Base-by-base conservation (phyloP, 2,329 filamentous ascomycete species). In the Paraconiothyrium brasiliense region DNA sequence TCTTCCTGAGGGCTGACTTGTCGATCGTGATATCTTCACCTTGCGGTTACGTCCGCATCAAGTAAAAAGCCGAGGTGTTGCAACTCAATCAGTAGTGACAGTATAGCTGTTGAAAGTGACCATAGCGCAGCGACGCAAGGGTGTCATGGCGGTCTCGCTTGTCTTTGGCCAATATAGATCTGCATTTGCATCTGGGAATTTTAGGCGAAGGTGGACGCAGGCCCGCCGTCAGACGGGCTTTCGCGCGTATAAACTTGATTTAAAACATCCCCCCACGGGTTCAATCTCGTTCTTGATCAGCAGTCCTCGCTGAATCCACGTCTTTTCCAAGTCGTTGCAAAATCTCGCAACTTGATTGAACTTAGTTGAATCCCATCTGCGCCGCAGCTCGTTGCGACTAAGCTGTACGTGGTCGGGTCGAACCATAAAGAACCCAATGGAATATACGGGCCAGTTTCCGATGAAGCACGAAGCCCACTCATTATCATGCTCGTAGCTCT, bases 401-500 rank as follows among this genome's bases (percentile, higher is more conserved):
- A 66, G 35, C 3, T 57, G 48, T 10, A 66, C 57, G 43, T 63
- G 57, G 24, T 59, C 59, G 10, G n/a, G n/a, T 1, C 49, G 43
- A 3, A 22, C 46, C 20, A 63, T 44, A 35, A 68, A 66, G 30
- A 64, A 64, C 0, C 66, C 66, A 3, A 68, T 22, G 6, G 63
- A 61, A 30, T 68, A 66, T 13, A 64, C 51, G 11, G 63, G 60
- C 66, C 66, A 68, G 39, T 59, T 64, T 5, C 63, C 61, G 1
- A 68, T 63, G 37, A 60, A 66, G 43, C 59, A 64, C 6, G 34
- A 47, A 27, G 52, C 44, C 66, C 66, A 68, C 11, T 39, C 54
- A 14, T 52, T 22, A 24, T 66, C 61, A 11, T 57, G 13, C 14
- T 57, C 34, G 20, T 66, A 50, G 27, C 20, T 20, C 5, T 44